phyloP scores from a whole-genome alignment of 345 rosid species.

The Cardamine resedifolia region DNA sequence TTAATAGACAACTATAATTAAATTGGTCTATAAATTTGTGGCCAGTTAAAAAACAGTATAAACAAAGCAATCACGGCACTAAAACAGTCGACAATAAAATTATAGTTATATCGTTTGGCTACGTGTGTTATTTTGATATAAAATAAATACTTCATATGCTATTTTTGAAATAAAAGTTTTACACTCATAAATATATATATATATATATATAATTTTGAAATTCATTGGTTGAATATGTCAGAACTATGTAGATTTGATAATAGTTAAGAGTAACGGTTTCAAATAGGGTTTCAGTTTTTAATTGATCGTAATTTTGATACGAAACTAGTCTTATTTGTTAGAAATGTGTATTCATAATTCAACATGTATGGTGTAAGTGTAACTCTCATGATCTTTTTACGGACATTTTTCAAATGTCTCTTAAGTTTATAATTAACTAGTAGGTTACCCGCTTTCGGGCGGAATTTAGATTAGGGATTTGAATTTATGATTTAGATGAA shows the following conservation, averaged over 20 bases:
- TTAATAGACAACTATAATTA: background rate
- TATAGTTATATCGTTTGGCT: background rate
- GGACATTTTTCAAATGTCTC: background rate
- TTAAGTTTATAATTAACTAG: constrained; percentile 2
- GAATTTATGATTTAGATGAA: too few species aligned
- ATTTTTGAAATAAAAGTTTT: background rate
- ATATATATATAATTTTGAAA: too few species aligned
- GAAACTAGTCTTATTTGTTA: background rate
- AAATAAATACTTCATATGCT: background rate
- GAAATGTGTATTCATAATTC: background rate
- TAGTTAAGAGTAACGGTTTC: background rate
- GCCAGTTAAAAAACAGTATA: background rate
- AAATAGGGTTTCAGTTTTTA: background rate
- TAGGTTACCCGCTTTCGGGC: too few species aligned
- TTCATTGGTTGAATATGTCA: background rate
- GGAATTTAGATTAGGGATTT: too few species aligned
- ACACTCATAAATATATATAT: background rate
- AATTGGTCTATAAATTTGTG: background rate
- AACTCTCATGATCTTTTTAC: background rate
- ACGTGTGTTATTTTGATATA: background rate
- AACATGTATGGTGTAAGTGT: background rate
- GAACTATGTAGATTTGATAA: background rate
- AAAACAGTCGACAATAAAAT: background rate
- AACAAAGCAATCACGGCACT: too few species aligned
- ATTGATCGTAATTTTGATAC: background rate